Evolutionary conservation across 805 yeast species (phyloP).

Genomic region (Teunomyces barrocoloradensis): DNA sequence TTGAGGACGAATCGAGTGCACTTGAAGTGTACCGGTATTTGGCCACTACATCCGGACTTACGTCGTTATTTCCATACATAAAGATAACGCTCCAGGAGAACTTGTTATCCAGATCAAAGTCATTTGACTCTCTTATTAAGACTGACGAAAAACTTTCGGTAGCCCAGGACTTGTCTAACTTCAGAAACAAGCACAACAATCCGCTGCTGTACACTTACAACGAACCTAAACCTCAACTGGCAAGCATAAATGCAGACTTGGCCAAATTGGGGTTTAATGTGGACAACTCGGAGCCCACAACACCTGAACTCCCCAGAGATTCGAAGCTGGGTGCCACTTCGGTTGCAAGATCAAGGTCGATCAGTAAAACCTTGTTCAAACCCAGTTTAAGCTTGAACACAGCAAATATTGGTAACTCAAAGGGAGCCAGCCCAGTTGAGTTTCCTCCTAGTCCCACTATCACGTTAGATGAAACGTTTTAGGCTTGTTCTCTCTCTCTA

Average conservation of each 20-base stretch:
- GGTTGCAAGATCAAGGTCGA: conserved; percentile 21
- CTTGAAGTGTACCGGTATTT: conserved; percentile 21
- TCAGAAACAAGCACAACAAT: conserved; percentile 19
- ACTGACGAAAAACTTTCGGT: conserved; percentile 20
- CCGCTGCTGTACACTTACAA: conserved; percentile 15
- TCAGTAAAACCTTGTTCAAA: conserved; percentile 36
- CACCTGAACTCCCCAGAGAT: conserved; percentile 21
- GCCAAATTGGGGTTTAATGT: conserved; percentile 32
- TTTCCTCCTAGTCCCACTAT: conserved; percentile 32
- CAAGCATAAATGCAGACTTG: conserved; percentile 28
- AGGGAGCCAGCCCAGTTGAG: background rate
- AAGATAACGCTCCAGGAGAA: conserved; percentile 38
- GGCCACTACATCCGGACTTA: conserved; percentile 7
- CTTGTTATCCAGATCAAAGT: conserved; percentile 32
- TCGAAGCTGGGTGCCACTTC: conserved; percentile 10
- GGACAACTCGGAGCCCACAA: conserved; percentile 11
- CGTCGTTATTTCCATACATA: conserved; percentile 13
- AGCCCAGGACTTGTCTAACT: conserved; percentile 20
- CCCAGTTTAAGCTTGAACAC: conserved; percentile 27
- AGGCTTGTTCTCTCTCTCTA: background rate
- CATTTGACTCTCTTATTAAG: conserved; percentile 16
- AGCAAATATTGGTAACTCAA: background rate
- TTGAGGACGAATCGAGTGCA: conserved; percentile 30
- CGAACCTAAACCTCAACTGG: conserved; percentile 36
- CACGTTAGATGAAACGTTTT: conserved; percentile 36